These are phyloP conservation scores for Monascus purpureus DNA, from an alignment of 495 filamentous ascomycete genomes.

Conservation along the genomic window DNA sequence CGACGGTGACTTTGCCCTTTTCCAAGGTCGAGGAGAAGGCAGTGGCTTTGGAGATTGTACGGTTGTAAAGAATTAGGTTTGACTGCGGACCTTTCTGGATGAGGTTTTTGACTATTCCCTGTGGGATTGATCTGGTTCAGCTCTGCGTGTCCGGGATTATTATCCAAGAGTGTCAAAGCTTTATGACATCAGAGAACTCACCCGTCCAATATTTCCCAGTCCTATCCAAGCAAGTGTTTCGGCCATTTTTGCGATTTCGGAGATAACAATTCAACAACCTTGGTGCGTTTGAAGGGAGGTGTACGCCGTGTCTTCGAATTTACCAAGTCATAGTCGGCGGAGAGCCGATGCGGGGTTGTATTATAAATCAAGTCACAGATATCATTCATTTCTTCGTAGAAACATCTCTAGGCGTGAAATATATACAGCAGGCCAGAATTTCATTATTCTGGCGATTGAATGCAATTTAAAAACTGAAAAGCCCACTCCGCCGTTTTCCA, in stretches of 20 bases:
- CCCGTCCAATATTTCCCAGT: conserved; percentile 82
- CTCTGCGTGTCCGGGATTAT: conserved; percentile 8
- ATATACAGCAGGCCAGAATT: no score
- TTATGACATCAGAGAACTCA: conserved; percentile 26
- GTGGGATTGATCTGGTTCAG: conserved; percentile 1
- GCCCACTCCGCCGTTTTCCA: conserved; percentile 69
- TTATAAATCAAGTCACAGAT: no score
- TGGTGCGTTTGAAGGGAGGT: no score
- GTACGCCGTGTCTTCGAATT: no score
- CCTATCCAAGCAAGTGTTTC: conserved; percentile 57
- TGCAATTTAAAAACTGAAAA: conserved; percentile 58
- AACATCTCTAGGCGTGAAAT: no score
- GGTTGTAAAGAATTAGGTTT: conserved; percentile 65
- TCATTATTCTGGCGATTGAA: no score
- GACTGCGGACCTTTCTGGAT: conserved; percentile 59
- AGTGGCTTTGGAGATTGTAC: conserved; percentile 45
- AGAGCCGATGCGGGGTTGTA: no score
- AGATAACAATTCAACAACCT: no score
- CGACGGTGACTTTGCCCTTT: conserved; percentile 45
- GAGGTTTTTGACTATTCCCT: conserved; percentile 83
- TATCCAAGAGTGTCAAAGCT: conserved; percentile 2
- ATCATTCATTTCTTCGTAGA: no score
- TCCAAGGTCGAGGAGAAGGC: conserved; percentile 39
- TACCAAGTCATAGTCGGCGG: no score
- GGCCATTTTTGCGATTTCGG: conserved; percentile 6